Evolutionary conservation across 768 basidiomycete species (phyloP).

Genomic region (Scleroderma citrinum): DNA sequence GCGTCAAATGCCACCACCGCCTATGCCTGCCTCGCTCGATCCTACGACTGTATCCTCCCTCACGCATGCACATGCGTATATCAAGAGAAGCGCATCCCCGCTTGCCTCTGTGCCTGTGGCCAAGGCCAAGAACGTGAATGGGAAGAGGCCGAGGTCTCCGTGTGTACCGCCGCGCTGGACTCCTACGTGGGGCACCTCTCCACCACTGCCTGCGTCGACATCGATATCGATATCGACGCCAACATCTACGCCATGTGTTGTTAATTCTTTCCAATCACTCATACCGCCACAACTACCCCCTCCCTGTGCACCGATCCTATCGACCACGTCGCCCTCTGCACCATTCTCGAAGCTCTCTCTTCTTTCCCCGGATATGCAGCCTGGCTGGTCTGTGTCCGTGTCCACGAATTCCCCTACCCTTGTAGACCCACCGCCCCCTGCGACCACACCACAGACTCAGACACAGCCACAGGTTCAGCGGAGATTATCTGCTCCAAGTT

Average conservation of each 20-base stretch:
- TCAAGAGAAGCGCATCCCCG: conserved; percentile 15
- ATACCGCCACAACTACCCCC: too few species aligned
- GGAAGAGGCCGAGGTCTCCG: conserved; percentile 5
- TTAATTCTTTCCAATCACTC: background rate
- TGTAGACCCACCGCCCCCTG: conserved; percentile 1
- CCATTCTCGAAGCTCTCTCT: conserved; percentile 51
- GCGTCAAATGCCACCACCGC: conserved; percentile 46
- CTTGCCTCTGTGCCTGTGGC: conserved; percentile 7
- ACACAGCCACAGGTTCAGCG: too few species aligned
- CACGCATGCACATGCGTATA: conserved; percentile 11
- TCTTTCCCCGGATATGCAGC: conserved; percentile 26
- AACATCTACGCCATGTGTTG: background rate
- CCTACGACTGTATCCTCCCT: conserved; percentile 34
- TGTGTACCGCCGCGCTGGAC: conserved; percentile 7
- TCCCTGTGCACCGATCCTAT: background rate
- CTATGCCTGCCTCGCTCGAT: conserved; percentile 40
- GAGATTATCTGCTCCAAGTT: conserved; percentile 12
- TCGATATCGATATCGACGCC: conserved; percentile 4
- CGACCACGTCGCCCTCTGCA: conserved; percentile 38
- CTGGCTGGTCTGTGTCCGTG: conserved; percentile 8
- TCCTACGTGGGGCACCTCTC: conserved; percentile 7
- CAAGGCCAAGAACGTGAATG: conserved; percentile 2
- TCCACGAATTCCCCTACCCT: conserved; percentile 1
- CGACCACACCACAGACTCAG: conserved; percentile 10
- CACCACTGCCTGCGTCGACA: conserved; percentile 1